These are phyloP conservation scores for Sclerotinia nivalis DNA, from an alignment of 2,329 filamentous ascomycete species.

Conservation along the genomic window DNA sequence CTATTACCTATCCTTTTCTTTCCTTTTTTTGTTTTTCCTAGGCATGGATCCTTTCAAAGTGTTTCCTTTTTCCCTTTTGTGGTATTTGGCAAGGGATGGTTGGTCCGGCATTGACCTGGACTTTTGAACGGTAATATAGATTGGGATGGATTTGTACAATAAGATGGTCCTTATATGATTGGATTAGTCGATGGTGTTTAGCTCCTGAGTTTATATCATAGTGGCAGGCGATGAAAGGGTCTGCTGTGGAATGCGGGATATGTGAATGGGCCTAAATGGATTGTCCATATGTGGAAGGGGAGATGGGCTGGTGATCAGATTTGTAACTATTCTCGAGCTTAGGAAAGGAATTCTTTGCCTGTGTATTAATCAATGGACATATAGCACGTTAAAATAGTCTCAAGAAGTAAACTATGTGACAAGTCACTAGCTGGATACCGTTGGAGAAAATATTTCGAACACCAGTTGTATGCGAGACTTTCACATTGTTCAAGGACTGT, in stretches of 20 bases:
- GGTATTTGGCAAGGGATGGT: neutral
- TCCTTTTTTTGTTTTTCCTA: neutral
- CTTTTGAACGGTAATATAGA: conserved; percentile 7
- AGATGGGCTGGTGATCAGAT: neutral
- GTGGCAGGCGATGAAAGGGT: neutral
- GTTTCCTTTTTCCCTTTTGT: neutral
- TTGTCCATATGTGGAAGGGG: neutral
- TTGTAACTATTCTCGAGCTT: conserved; percentile 6
- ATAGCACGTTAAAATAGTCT: neutral
- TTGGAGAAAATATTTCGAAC: neutral
- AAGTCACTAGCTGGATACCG: neutral
- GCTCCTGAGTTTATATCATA: neutral
- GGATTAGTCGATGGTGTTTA: neutral
- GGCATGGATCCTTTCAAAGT: neutral
- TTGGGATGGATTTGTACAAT: conserved; percentile 10
- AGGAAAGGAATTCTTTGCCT: neutral
- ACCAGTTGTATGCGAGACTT: neutral
- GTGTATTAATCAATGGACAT: conserved; percentile 16
- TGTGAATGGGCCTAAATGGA: neutral
- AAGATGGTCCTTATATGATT: neutral
- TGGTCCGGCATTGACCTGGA: neutral
- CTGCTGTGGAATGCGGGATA: neutral
- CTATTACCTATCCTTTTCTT: neutral
- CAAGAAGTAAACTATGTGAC: neutral
- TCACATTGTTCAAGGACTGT: neutral